Conservation (phyloP, 495 filamentous ascomycete species). For the Rhypophila decipiens region DNA sequence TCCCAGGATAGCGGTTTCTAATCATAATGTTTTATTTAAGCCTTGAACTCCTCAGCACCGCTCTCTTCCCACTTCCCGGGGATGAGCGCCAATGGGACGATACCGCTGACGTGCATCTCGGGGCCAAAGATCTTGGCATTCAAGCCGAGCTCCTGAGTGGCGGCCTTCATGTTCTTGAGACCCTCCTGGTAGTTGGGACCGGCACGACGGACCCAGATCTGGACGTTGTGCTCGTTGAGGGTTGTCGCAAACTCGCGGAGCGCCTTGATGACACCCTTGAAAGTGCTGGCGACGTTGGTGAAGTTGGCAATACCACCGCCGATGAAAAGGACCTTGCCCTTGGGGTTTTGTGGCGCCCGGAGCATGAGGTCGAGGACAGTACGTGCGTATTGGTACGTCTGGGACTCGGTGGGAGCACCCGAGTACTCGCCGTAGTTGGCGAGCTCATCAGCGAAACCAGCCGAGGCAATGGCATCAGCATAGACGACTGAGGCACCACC, state of each 20-base stretch:
- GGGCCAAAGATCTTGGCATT: constrained; percentile 96
- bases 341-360: constrained; percentile 71
- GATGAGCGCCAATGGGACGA: constrained; percentile 57
- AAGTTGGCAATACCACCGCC: constrained; percentile 99
- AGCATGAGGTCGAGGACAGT: constrained; percentile 98
- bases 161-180: constrained; percentile 98
- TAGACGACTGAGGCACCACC: constrained; percentile 99
- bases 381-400: constrained; percentile 96
- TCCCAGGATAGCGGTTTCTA: no score
- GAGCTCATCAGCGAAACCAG: constrained; percentile 90
- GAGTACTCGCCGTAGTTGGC: constrained; percentile 99
- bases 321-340: constrained; percentile 98
- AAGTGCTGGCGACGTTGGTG: constrained; percentile 93
- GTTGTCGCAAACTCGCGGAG: constrained; percentile 82
- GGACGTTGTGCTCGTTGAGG: constrained; percentile 92
- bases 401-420: constrained; percentile 93
- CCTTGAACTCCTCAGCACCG: constrained; percentile 49
- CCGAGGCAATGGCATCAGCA: constrained; percentile 95
- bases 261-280: constrained; percentile 99
- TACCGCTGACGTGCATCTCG: constrained; percentile 78
- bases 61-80: constrained; percentile 48
- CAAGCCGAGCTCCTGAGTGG: constrained; percentile 85
- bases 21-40: no score
- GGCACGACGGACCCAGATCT: constrained; percentile 99
- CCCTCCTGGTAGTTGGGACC: constrained; percentile 99